These are phyloP conservation scores for Aspergillus glaucus DNA, from an alignment of 2,329 filamentous ascomycete genomes.

Conservation along the genomic window DNA sequence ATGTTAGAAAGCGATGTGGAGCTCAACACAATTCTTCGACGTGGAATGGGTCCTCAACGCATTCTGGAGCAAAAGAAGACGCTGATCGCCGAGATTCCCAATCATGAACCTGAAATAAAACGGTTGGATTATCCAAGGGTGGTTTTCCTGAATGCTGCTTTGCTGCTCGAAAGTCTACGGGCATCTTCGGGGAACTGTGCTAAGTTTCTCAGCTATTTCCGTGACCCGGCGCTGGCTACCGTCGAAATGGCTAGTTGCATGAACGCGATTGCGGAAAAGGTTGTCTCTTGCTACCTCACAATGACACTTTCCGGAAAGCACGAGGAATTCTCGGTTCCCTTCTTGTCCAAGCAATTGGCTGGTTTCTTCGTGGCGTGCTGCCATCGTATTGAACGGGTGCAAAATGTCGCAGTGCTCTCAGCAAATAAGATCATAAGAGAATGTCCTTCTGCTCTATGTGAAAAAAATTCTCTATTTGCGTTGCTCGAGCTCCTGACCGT, in stretches of 20 bases:
- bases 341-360: constrained; percentile 81
- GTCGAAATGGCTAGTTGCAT: constrained; percentile 59
- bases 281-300: constrained; percentile 71
- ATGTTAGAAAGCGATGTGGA: constrained; percentile 95
- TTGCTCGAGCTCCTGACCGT: constrained; percentile 85
- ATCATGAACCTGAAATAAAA: constrained; percentile 71
- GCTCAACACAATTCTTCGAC: constrained; percentile 83
- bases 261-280: constrained; percentile 57
- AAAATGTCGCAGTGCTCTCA: constrained; percentile 74
- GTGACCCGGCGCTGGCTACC: constrained; percentile 74
- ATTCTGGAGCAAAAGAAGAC: constrained; percentile 74
- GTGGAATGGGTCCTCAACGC: constrained; percentile 69
- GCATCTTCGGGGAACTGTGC: constrained; percentile 85
- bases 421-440: constrained; percentile 79
- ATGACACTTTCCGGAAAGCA: constrained; percentile 66
- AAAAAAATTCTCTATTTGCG: constrained; percentile 84
- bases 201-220: constrained; percentile 81
- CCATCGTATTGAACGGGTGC: constrained; percentile 85
- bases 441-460: constrained; percentile 83
- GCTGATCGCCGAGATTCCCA: constrained; percentile 66
- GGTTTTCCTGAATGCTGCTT: constrained; percentile 85
- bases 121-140: constrained; percentile 80
- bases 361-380: constrained; percentile 83
- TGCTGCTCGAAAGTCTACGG: constrained; percentile 81
- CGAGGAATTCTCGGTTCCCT: constrained; percentile 80